These are phyloP conservation scores for Lentinula detonsa DNA, from an alignment of 768 basidiomycete genomes.

Conservation along the genomic window DNA sequence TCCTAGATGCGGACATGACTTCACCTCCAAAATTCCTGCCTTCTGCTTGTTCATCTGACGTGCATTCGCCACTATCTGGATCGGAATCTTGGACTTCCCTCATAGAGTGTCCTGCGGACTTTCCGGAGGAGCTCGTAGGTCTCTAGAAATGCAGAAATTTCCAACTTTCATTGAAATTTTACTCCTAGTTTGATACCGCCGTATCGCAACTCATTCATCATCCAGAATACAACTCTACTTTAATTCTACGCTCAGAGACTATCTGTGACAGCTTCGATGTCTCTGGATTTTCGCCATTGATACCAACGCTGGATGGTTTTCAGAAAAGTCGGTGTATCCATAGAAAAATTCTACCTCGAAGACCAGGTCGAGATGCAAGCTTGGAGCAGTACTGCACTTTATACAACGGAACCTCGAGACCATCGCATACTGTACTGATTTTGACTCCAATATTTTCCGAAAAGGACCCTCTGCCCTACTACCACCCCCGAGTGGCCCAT, in stretches of 20 bases:
- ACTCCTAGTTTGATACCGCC: conserved; percentile 62
- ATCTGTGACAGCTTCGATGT: conserved; percentile 29
- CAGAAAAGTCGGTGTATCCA: conserved; percentile 47
- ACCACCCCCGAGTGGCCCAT: conserved; percentile 78
- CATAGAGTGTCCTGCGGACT: conserved; percentile 33
- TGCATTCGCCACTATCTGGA: background rate
- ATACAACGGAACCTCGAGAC: conserved; percentile 31
- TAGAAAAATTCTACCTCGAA: conserved; percentile 67
- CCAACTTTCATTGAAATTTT: background rate
- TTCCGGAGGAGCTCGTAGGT: conserved; percentile 37
- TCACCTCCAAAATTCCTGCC: conserved; percentile 7
- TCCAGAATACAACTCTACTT: conserved; percentile 89
- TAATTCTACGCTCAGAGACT: conserved; percentile 82
- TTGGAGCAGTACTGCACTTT: conserved; percentile 78
- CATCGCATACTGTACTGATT: conserved; percentile 32
- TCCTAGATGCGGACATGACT: conserved; percentile 4
- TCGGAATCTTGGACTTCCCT: conserved; percentile 25
- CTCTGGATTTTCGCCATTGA: background rate
- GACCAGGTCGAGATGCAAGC: conserved; percentile 68
- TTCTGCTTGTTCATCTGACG: background rate
- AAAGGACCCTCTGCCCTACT: conserved; percentile 66
- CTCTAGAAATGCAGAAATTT: background rate
- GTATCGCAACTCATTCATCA: conserved; percentile 73
- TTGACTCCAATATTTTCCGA: conserved; percentile 50
- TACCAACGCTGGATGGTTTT: conserved; percentile 32